A percentile compares a stretch with the other conserved stretches of the same genome.
phyloP scores from a whole-genome alignment of 2,329 filamentous ascomycete genomes.

The Didymella sp. region DNA sequence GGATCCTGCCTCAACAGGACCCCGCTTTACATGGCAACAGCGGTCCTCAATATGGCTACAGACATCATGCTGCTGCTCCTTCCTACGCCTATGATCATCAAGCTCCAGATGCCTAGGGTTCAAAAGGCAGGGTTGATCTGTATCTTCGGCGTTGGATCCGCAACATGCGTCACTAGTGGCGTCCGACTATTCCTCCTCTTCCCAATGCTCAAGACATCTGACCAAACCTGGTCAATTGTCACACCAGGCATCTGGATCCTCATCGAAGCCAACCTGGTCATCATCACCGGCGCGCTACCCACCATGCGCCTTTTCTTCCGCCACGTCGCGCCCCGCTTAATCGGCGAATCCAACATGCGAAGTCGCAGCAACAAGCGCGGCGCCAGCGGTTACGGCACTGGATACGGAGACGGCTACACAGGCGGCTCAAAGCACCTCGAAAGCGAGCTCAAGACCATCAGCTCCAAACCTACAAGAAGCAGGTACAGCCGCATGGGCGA shows the following conservation, averaged over 20 bases:
- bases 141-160: slow-evolving; percentile 30
- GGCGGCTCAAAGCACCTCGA: background rate
- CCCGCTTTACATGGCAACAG: slow-evolving; percentile 31
- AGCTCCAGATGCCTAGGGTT: slow-evolving; percentile 23
- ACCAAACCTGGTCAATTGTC: slow-evolving; percentile 25
- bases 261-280: slow-evolving; percentile 52
- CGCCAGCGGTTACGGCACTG: background rate
- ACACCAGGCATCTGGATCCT: slow-evolving; percentile 31
- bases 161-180: slow-evolving; percentile 16
- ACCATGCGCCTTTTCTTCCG: slow-evolving; percentile 52
- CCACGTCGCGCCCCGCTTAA: slow-evolving; percentile 42
- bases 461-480: slow-evolving; percentile 2
- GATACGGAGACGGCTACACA: slow-evolving; percentile 6
- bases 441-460: slow-evolving; percentile 20
- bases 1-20: slow-evolving; percentile 28
- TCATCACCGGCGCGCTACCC: slow-evolving; percentile 53
- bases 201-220: slow-evolving; percentile 16
- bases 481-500: slow-evolving; percentile 17
- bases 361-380: slow-evolving; percentile 7
- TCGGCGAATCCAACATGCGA: slow-evolving; percentile 19
- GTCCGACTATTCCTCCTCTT: slow-evolving; percentile 8
- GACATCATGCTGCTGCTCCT: slow-evolving; percentile 28
- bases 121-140: slow-evolving; percentile 28
- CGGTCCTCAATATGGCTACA: slow-evolving; percentile 30
- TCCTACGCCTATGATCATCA: slow-evolving; percentile 30